Percentiles rank a stretch among this genome's conserved stretches.
phyloP scores from a whole-genome alignment of 164 flowering plant species.

The Akebia trifoliata region DNA sequence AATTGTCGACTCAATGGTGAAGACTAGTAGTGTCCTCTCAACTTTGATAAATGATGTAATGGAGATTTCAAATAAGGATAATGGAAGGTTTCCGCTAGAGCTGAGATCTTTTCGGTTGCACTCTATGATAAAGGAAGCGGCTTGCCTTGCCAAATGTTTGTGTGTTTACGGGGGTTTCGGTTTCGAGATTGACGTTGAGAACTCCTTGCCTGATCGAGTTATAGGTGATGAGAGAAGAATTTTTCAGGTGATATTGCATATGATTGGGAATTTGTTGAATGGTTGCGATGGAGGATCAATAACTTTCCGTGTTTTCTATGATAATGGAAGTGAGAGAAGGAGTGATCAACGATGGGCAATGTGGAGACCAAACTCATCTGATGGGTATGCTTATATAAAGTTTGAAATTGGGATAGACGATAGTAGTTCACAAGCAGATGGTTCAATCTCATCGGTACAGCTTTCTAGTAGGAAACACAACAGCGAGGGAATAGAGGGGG shows the following conservation, averaged over 20 bases:
- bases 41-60: constrained; percentile 70
- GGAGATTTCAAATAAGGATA: constrained; percentile 56
- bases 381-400: constrained; percentile 48
- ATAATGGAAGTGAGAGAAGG: constrained; percentile 43
- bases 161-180: constrained; percentile 47
- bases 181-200: constrained; percentile 58
- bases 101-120: constrained; percentile 53
- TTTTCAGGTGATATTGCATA: constrained; percentile 88
- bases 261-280: constrained; percentile 67
- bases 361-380: constrained; percentile 56
- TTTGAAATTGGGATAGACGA: constrained; percentile 51
- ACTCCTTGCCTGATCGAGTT: constrained; percentile 55
- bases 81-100: constrained; percentile 53
- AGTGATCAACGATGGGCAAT: constrained; percentile 59
- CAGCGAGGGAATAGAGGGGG: constrained; percentile 40
- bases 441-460: constrained; percentile 20
- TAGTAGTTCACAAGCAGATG: constrained; percentile 23
- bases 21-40: constrained; percentile 64
- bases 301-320: constrained; percentile 34
- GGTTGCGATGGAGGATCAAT: constrained; percentile 32
- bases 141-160: constrained; percentile 72
- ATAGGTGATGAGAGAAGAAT: constrained; percentile 82
- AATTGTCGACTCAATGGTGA: constrained; percentile 63
- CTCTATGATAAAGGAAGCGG: constrained; percentile 66
- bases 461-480: constrained; percentile 23